These are phyloP conservation scores for Aspergillus brasiliensis DNA, from an alignment of 2,329 filamentous ascomycete genomes.

Conservation along the genomic window DNA sequence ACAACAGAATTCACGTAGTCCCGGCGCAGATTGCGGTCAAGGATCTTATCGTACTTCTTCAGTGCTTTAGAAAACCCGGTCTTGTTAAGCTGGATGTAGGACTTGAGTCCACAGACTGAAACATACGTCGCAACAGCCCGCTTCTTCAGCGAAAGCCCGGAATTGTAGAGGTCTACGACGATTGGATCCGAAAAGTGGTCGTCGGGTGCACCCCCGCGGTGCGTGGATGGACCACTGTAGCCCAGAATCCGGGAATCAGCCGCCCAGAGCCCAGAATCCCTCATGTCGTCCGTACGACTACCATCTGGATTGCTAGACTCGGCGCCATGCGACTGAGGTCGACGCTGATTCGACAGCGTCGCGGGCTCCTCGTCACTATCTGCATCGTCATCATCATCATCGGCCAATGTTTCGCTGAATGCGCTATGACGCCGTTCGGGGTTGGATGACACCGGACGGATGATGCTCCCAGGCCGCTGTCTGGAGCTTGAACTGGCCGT, in stretches of 20 bases:
- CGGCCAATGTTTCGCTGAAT: slow-evolving; percentile 52
- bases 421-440: slow-evolving; percentile 50
- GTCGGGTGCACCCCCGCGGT: slow-evolving; percentile 50
- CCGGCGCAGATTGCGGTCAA: slow-evolving; percentile 77
- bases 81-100: slow-evolving; percentile 92
- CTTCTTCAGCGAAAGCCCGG: slow-evolving; percentile 87
- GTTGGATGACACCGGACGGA: slow-evolving; percentile 39
- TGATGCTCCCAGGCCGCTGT: slow-evolving; percentile 50
- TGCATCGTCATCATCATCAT: slow-evolving; percentile 52
- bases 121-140: slow-evolving; percentile 86
- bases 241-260: slow-evolving; percentile 22
- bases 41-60: slow-evolving; percentile 98
- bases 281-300: slow-evolving; percentile 34
- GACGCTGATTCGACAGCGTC: slow-evolving; percentile 15
- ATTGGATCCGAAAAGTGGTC: slow-evolving; percentile 77
- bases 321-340: slow-evolving; percentile 29
- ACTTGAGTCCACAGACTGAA: slow-evolving; percentile 90
- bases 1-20: slow-evolving; percentile 75
- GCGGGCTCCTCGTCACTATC: slow-evolving; percentile 63
- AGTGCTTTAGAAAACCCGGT: slow-evolving; percentile 95
- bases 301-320: slow-evolving; percentile 32
- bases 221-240: slow-evolving; percentile 18
- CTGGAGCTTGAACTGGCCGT: slow-evolving; percentile 46
- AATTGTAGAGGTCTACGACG: slow-evolving; percentile 68
- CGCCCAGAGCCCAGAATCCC: slow-evolving; percentile 37